phyloP scores from a whole-genome alignment of 2,329 filamentous ascomycete species.

The Botrytis squamosa region DNA sequence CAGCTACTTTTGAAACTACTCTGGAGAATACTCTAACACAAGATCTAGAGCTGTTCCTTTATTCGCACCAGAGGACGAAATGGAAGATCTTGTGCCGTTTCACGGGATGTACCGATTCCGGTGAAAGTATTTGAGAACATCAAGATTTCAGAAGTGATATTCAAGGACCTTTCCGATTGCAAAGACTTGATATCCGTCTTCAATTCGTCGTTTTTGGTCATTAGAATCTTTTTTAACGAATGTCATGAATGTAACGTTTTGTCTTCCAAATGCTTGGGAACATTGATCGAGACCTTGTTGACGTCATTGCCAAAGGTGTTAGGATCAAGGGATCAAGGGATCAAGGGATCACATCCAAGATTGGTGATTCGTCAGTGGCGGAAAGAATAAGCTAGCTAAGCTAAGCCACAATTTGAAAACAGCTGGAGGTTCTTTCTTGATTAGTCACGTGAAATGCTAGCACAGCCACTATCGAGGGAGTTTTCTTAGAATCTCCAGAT shows the following conservation, averaged over 20 bases:
- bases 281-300: conserved; percentile 7
- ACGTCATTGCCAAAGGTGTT: background rate
- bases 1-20: background rate
- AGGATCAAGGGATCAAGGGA: background rate
- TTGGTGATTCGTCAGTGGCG: background rate
- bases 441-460: background rate
- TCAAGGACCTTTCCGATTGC: background rate
- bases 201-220: background rate
- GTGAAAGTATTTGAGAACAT: background rate
- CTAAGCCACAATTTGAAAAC: background rate
- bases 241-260: background rate
- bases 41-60: background rate
- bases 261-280: background rate
- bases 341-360: background rate
- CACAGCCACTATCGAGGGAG: background rate
- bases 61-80: background rate
- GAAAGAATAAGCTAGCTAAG: background rate
- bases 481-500: background rate
- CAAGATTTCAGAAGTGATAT: background rate
- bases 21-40: background rate
- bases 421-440: background rate
- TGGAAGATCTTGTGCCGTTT: no score
- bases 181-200: background rate
- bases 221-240: background rate
- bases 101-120: background rate